A percentile compares a stretch with the other conserved stretches of the same genome.
Conservation (phyloP, 441 rosid genomes). For the Aleurites moluccanus region DNA sequence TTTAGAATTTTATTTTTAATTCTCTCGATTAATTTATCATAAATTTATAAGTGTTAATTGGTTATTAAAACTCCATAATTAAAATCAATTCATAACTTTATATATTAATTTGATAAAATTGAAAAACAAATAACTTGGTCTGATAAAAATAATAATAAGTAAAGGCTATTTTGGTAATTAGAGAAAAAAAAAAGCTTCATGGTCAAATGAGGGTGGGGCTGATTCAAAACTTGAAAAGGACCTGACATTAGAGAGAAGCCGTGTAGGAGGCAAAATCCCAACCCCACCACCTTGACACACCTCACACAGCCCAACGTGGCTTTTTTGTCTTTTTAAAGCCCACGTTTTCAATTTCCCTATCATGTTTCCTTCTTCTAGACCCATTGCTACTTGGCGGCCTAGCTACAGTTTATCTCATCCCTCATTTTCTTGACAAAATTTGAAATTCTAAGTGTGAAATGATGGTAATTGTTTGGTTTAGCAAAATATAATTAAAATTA, state of each 20-base stretch:
- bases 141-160: no score
- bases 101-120: no score
- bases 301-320: not conserved
- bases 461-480: no score
- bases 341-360: constrained; percentile 13
- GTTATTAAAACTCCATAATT: no score
- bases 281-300: not conserved
- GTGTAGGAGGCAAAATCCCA: not conserved
- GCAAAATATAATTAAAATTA: no score
- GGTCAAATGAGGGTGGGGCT: not conserved
- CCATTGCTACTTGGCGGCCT: not conserved
- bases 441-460: not conserved
- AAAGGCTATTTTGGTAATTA: not conserved
- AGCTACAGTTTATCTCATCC: not conserved
- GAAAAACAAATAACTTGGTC: no score
- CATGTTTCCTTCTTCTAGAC: no score
- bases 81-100: no score
- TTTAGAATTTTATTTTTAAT: no score
- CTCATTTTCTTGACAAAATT: not conserved
- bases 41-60: no score
- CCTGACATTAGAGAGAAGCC: not conserved
- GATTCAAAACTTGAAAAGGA: constrained; percentile 1
- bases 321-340: constrained; percentile 9
- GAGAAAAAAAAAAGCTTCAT: not conserved
- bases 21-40: no score